These are phyloP conservation scores for Solanum medicagineum DNA, from an alignment of 257 asterid genomes.

Conservation along the genomic window DNA sequence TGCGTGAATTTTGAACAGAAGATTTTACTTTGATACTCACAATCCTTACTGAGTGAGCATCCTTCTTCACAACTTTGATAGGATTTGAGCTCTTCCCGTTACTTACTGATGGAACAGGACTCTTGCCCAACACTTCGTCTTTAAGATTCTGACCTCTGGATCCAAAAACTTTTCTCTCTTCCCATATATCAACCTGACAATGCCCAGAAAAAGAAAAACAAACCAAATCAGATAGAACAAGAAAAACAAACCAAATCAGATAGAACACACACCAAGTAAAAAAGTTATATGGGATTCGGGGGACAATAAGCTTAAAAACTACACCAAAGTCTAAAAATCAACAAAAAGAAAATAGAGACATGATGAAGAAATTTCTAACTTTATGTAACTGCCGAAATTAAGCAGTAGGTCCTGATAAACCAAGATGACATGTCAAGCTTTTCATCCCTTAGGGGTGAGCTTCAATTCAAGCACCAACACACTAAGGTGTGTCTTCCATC, in stretches of 20 bases:
- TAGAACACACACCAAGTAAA: background rate
- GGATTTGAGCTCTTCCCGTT: conserved; percentile 47
- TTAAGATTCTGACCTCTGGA: conserved; percentile 84
- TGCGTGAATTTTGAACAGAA: background rate
- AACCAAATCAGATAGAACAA: background rate
- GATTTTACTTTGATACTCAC: conserved; percentile 32
- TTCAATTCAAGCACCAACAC: background rate
- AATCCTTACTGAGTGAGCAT: conserved; percentile 61
- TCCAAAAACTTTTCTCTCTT: conserved; percentile 92
- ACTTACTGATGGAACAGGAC: conserved; percentile 30
- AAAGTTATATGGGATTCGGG: background rate
- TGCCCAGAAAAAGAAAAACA: background rate
- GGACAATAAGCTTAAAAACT: background rate
- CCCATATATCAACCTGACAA: conserved; percentile 84
- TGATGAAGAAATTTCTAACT: background rate
- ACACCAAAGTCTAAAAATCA: background rate
- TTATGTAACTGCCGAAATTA: background rate
- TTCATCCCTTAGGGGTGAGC: too few relatives aligned
- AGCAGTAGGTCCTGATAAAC: background rate
- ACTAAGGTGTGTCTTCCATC: background rate
- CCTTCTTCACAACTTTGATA: conserved; percentile 75
- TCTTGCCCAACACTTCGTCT: conserved; percentile 61
- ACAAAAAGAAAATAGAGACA: background rate
- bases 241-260: background rate
- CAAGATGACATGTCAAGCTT: too few relatives aligned